Conservation (phyloP, 108 stramenopile species). For the Parmales sp. region DNA sequence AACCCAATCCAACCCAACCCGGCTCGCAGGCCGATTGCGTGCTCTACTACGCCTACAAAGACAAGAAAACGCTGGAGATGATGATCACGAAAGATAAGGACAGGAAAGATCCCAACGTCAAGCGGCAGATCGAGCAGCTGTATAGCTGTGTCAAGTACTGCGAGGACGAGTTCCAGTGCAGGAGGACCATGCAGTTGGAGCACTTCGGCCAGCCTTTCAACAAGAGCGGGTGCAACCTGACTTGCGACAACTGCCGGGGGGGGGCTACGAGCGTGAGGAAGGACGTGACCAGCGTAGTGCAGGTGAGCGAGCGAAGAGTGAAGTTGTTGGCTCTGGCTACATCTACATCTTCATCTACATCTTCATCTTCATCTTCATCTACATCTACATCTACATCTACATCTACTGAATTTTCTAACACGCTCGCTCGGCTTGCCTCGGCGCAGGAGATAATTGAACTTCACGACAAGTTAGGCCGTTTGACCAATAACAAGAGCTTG, state of each 20-base stretch:
- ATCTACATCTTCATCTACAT: too few species aligned
- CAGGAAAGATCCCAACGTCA: conserved; percentile 36
- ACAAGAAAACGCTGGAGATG: conserved; percentile 64
- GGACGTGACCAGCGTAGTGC: conserved; percentile 51
- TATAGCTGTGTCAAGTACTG: conserved; percentile 71
- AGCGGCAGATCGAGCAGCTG: conserved; percentile 71
- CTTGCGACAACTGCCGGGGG: conserved; percentile 74
- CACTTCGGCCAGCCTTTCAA: conserved; percentile 82
- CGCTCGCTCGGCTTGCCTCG: too few species aligned
- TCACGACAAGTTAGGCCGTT: conserved; percentile 23
- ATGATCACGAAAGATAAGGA: conserved; percentile 64
- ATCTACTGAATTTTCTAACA: too few species aligned
- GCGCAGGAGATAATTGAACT: conserved; percentile 48
- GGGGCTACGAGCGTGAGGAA: conserved; percentile 46
- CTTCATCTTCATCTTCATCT: too few species aligned
- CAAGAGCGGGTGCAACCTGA: conserved; percentile 53
- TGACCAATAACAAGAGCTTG: conserved; percentile 40
- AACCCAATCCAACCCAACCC: too few species aligned
- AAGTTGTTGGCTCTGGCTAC: too few species aligned
- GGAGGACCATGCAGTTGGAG: conserved; percentile 76
- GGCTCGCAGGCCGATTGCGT: conserved; percentile 84
- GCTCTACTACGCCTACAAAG: conserved; percentile 80
- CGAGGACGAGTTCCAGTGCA: conserved; percentile 69
- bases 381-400: too few species aligned
- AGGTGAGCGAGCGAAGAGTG: too few species aligned